Conservation (phyloP, 139 green algal species). For the Micromonas pusilla region DNA sequence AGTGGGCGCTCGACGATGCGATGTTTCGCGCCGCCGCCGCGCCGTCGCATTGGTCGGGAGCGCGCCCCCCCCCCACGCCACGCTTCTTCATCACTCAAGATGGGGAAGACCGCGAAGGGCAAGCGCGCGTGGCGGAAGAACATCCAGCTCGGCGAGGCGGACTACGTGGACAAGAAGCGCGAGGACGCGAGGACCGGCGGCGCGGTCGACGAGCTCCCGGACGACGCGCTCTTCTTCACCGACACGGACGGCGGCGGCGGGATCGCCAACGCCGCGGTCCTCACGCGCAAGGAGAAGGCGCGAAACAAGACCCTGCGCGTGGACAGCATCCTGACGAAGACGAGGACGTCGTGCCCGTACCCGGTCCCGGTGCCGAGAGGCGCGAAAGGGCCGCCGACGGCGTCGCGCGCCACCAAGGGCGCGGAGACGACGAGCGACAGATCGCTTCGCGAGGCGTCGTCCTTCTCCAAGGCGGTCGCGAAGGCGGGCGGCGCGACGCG, state of each 20-base stretch:
- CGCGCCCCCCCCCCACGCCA: too few species aligned
- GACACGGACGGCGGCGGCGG: neutral
- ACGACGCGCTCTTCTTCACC: neutral
- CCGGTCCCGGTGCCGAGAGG: too few species aligned
- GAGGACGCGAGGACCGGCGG: neutral
- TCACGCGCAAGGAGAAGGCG: neutral
- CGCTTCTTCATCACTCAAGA: too few species aligned
- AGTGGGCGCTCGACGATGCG: too few species aligned
- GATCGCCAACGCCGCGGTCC: neutral
- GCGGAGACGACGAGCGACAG: neutral
- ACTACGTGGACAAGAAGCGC: neutral
- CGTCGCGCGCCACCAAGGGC: neutral
- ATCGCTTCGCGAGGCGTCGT: neutral
- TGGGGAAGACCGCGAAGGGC: too few species aligned
- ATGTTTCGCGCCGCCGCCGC: too few species aligned
- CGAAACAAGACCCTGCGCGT: neutral
- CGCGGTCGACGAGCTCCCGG: neutral
- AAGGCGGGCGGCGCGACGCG: too few species aligned
- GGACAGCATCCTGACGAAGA: neutral
- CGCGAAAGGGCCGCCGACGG: too few species aligned
- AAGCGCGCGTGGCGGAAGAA: too few species aligned
- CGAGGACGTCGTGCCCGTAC: neutral
- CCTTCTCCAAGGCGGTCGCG: too few species aligned
- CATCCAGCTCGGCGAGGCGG: neutral
- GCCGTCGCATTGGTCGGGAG: too few species aligned